phyloP scores from a whole-genome alignment of 257 asterid genomes.

The Solanum lycopersicoides region DNA sequence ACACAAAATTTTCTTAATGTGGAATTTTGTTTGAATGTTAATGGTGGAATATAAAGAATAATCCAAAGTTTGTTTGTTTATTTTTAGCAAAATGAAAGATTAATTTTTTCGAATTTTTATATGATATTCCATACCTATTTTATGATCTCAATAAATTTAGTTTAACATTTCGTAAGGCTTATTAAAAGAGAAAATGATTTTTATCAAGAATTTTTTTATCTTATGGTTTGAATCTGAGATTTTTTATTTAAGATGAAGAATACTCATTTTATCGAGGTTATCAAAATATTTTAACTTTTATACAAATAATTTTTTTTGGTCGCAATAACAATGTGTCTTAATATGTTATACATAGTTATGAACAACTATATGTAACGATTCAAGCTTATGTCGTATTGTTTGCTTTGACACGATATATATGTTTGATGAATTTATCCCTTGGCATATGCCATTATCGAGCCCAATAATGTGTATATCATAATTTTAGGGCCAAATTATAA shows the following conservation, averaged over 20 bases:
- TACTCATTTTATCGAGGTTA: too few species aligned
- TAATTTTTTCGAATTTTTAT: background rate
- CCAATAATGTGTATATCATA: background rate
- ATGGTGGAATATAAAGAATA: background rate
- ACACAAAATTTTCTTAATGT: background rate
- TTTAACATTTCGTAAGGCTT: background rate
- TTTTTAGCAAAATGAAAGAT: background rate
- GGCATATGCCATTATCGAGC: background rate
- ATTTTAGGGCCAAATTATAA: too few species aligned
- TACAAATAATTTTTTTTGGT: background rate
- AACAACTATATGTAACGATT: background rate
- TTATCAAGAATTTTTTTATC: background rate
- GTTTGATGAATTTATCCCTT: too few species aligned
- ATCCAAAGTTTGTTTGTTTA: background rate
- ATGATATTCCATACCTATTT: background rate
- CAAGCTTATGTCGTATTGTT: background rate
- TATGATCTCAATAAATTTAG: background rate
- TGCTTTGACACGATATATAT: background rate
- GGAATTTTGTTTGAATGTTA: background rate
- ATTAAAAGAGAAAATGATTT: background rate
- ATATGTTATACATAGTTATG: background rate
- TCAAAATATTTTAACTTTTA: background rate
- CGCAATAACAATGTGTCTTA: background rate
- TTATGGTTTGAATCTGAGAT: background rate
- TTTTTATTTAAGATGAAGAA: background rate